Conservation (phyloP, 2,329 filamentous ascomycete species). For the Escovopsis weberi region DNA sequence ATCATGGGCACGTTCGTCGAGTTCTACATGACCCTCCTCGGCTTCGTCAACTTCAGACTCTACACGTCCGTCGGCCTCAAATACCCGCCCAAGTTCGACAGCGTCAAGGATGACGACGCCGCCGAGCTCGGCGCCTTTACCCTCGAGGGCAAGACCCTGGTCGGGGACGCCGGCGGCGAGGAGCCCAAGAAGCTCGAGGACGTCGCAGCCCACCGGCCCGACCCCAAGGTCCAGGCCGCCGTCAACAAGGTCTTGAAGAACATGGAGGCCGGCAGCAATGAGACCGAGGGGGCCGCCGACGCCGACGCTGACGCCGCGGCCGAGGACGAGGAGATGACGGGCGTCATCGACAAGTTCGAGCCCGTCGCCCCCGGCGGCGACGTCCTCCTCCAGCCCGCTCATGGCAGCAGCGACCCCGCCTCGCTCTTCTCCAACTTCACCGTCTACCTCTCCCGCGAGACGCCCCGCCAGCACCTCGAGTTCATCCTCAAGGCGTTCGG, state of each 20-base stretch:
- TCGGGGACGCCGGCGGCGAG: constrained; percentile 37
- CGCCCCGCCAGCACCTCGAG: constrained; percentile 77
- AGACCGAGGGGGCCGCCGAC: constrained; percentile 12
- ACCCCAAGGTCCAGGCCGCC: constrained; percentile 48
- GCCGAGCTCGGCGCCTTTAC: constrained; percentile 86
- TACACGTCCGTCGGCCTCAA: constrained; percentile 86
- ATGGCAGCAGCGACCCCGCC: constrained; percentile 50
- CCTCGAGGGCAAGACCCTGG: constrained; percentile 58
- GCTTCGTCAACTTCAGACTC: constrained; percentile 90
- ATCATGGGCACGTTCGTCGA: constrained; percentile 99
- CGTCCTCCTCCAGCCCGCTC: constrained; percentile 63
- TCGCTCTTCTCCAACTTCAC: constrained; percentile 80
- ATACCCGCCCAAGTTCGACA: constrained; percentile 90
- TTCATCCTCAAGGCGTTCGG: constrained; percentile 89
- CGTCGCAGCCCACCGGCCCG: constrained; percentile 32
- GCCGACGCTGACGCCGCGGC: constrained; percentile 25
- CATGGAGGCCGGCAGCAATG: constrained; percentile 8
- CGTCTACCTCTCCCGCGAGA: constrained; percentile 87
- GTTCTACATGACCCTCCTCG: constrained; percentile 92
- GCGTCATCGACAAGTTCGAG: constrained; percentile 82
- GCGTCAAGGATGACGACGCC: constrained; percentile 71
- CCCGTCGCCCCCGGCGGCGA: constrained; percentile 74
- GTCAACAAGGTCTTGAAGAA: constrained; percentile 54
- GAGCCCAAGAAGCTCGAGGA: constrained; percentile 40
- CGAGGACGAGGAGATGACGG: constrained; percentile 35